Percentiles rank a stretch among this genome's conserved stretches.
phyloP scores from a whole-genome alignment of 2,329 filamentous ascomycete genomes.

The Colletotrichum magnum region DNA sequence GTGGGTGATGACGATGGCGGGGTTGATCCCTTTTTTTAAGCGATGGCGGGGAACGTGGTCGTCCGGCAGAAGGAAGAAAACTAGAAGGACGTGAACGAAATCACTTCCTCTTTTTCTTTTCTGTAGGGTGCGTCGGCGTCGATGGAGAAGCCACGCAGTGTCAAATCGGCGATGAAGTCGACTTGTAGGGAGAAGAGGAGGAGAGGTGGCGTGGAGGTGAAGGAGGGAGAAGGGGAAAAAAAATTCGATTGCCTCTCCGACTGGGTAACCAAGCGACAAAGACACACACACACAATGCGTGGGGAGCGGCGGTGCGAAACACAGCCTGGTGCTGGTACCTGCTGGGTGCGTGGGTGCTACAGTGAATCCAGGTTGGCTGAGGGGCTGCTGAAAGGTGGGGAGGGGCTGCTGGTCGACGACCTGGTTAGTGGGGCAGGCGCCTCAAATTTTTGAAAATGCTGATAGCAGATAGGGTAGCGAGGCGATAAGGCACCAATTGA shows the following conservation, averaged over 20 bases:
- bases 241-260: conserved; percentile 26
- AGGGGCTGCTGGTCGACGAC: conserved; percentile 22
- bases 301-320: conserved; percentile 38
- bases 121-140: conserved; percentile 25
- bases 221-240: conserved; percentile 24
- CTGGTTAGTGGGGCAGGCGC: conserved; percentile 15
- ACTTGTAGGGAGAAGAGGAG: conserved; percentile 15
- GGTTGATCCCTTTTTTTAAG: conserved; percentile 34
- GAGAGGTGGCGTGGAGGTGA: conserved; percentile 29
- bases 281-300: background rate
- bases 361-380: conserved; percentile 21
- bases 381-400: conserved; percentile 14
- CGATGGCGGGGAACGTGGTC: conserved; percentile 40
- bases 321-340: conserved; percentile 14
- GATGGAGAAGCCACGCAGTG: conserved; percentile 28
- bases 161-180: conserved; percentile 39
- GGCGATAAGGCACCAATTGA: conserved; percentile 34
- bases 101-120: background rate
- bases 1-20: conserved; percentile 31
- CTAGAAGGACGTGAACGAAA: conserved; percentile 2
- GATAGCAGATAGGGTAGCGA: conserved; percentile 39
- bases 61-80: conserved; percentile 21
- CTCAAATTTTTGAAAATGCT: conserved; percentile 39
- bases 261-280: conserved; percentile 36
- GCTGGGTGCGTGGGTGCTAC: conserved; percentile 1